phyloP scores from a whole-genome alignment of 495 filamentous ascomycete genomes.

The Tuber indicum region DNA sequence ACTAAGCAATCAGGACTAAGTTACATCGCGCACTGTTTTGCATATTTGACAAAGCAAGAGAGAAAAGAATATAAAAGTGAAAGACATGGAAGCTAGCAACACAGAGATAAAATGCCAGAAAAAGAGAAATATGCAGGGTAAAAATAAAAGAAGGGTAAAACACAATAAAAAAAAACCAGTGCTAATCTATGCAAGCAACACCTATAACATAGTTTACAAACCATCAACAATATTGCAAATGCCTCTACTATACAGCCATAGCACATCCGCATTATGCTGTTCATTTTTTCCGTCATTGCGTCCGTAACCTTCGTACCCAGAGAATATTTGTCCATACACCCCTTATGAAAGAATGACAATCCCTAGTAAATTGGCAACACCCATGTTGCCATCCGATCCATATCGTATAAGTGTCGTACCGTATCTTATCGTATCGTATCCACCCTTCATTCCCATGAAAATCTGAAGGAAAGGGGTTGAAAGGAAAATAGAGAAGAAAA shows the following conservation, averaged over 20 bases:
- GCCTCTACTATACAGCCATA: slow-evolving; percentile 39
- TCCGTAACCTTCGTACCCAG: slow-evolving; percentile 31
- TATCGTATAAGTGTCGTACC: slow-evolving; percentile 26
- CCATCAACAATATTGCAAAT: slow-evolving; percentile 34
- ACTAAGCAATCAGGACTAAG: slow-evolving; percentile 4
- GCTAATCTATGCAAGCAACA: slow-evolving; percentile 37
- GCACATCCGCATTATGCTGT: slow-evolving; percentile 15
- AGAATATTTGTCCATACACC: slow-evolving; percentile 36
- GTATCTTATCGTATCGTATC: slow-evolving; percentile 21
- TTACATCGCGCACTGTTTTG: slow-evolving; percentile 6
- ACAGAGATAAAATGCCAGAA: slow-evolving; percentile 23
- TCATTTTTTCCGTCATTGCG: slow-evolving; percentile 30
- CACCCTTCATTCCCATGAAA: slow-evolving; percentile 27
- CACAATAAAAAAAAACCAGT: slow-evolving; percentile 28
- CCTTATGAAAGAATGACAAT: slow-evolving; percentile 29
- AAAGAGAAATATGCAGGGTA: slow-evolving; percentile 15
- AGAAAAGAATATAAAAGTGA: slow-evolving; percentile 22
- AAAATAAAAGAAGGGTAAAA: slow-evolving; percentile 19
- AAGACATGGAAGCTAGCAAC: slow-evolving; percentile 10
- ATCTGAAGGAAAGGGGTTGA: slow-evolving; percentile 16
- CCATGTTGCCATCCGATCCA: slow-evolving; percentile 25
- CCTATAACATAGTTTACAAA: slow-evolving; percentile 39
- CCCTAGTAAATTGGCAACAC: slow-evolving; percentile 37
- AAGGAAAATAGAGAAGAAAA: slow-evolving; percentile 9
- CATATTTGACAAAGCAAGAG: slow-evolving; percentile 15